Conservation (phyloP, 352 stramenopile genomes). For the Phytophthora citricola region DNA sequence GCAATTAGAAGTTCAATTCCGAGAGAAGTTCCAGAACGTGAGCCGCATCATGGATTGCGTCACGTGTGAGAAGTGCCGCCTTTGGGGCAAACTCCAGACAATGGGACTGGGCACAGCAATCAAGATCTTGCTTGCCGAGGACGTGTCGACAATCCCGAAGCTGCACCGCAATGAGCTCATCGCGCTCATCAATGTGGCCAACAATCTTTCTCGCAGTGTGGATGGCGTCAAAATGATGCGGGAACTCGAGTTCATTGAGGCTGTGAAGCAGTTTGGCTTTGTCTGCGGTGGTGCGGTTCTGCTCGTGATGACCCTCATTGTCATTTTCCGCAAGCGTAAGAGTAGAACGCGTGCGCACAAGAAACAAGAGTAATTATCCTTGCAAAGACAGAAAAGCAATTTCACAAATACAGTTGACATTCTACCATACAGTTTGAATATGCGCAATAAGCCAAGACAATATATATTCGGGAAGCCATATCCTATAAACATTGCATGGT, state of each 20-base stretch:
- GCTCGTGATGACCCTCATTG: slow-evolving; percentile 53
- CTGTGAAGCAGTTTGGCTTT: slow-evolving; percentile 64
- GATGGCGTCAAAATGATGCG: slow-evolving; percentile 83
- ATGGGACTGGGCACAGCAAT: slow-evolving; percentile 97
- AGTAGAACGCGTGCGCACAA: slow-evolving; percentile 33
- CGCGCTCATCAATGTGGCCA: slow-evolving; percentile 96
- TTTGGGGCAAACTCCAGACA: slow-evolving; percentile 98
- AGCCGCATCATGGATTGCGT: slow-evolving; percentile 99
- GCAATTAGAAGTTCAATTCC: slow-evolving; percentile 75
- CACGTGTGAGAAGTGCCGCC: slow-evolving; percentile 98
- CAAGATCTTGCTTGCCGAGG: slow-evolving; percentile 96
- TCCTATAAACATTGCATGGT: not conserved
- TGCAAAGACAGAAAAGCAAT: slow-evolving; percentile 2
- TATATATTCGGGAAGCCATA: slow-evolving; percentile 6
- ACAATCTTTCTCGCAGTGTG: slow-evolving; percentile 83
- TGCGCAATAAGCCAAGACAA: not conserved
- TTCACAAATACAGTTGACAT: slow-evolving; percentile 32
- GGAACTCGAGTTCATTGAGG: slow-evolving; percentile 74
- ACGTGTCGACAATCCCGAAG: slow-evolving; percentile 72
- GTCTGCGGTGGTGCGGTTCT: slow-evolving; percentile 53
- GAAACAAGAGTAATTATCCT: slow-evolving; percentile 40
- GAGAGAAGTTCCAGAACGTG: slow-evolving; percentile 97
- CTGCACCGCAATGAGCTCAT: slow-evolving; percentile 97
- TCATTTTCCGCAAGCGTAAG: slow-evolving; percentile 52
- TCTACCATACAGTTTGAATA: slow-evolving; percentile 1